Evolutionary conservation across 371 early-diverging fungal species (phyloP).

Genomic region (Lichtheimia corymbifera): DNA sequence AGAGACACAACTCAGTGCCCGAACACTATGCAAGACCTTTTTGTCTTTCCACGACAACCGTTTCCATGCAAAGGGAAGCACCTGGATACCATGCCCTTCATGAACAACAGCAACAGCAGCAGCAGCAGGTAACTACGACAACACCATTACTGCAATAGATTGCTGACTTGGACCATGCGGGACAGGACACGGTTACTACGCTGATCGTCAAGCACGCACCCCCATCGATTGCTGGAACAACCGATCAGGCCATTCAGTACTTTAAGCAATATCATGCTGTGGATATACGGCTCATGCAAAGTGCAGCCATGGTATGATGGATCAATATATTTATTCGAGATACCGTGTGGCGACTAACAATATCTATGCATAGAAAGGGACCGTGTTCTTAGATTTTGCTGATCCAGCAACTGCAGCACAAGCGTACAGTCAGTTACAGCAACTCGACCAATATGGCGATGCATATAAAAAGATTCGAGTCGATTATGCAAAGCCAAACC

Average conservation of each 20-base stretch:
- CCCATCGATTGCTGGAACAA: slow-evolving; percentile 19
- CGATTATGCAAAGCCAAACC: slow-evolving; percentile 51
- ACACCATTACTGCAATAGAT: too few species aligned
- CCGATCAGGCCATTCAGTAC: slow-evolving; percentile 23
- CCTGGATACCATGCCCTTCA: too few species aligned
- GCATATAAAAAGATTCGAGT: slow-evolving; percentile 39
- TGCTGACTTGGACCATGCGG: background rate
- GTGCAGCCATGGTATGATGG: slow-evolving; percentile 35
- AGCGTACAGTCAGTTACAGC: slow-evolving; percentile 30
- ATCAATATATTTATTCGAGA: background rate
- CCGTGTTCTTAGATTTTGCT: slow-evolving; percentile 52
- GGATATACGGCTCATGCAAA: slow-evolving; percentile 37
- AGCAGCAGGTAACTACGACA: too few species aligned
- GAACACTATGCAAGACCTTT: too few species aligned
- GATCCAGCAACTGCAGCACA: slow-evolving; percentile 37
- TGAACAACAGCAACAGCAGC: too few species aligned
- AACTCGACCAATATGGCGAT: slow-evolving; percentile 18
- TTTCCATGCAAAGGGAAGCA: too few species aligned
- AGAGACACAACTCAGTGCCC: too few species aligned
- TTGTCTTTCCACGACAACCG: too few species aligned
- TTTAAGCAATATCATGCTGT: slow-evolving; percentile 35
- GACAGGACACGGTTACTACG: slow-evolving; percentile 28
- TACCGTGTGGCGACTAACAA: background rate
- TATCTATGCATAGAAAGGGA: slow-evolving; percentile 34
- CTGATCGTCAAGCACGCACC: slow-evolving; percentile 44